phyloP scores from a whole-genome alignment of 2,329 filamentous ascomycete species.

The Clonostachys byssicola region DNA sequence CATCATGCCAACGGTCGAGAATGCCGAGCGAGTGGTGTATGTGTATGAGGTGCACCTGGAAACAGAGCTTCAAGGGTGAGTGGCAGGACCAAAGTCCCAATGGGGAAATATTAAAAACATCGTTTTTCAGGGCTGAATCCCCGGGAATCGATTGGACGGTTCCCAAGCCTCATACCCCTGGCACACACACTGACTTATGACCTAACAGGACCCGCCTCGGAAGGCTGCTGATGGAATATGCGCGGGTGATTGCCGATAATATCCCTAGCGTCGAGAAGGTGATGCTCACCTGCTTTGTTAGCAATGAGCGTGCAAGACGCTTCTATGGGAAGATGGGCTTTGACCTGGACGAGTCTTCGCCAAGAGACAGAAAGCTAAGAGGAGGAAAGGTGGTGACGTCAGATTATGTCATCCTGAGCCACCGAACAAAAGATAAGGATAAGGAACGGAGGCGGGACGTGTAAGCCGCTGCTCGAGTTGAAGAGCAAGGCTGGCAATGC shows the following conservation, averaged over 20 bases:
- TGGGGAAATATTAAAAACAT: background rate
- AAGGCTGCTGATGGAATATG: conserved; percentile 50
- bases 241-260: conserved; percentile 46
- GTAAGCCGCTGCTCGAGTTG: too few species aligned
- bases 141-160: too few species aligned
- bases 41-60: conserved; percentile 75
- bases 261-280: conserved; percentile 56
- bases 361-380: conserved; percentile 45
- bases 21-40: conserved; percentile 63
- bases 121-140: background rate
- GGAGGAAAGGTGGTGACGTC: conserved; percentile 47
- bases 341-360: conserved; percentile 49
- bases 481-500: too few species aligned
- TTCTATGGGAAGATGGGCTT: conserved; percentile 64
- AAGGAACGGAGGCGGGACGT: background rate
- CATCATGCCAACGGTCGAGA: conserved; percentile 70
- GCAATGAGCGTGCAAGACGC: conserved; percentile 49
- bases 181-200: conserved; percentile 1
- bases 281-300: conserved; percentile 71
- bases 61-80: conserved; percentile 48
- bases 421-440: conserved; percentile 19
- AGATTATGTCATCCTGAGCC: conserved; percentile 60
- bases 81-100: conserved; percentile 5
- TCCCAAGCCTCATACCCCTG: too few species aligned
- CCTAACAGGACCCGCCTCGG: conserved; percentile 57